Conservation (phyloP, 192 early-diverging fungal genomes). For the Piromyces sp. region DNA sequence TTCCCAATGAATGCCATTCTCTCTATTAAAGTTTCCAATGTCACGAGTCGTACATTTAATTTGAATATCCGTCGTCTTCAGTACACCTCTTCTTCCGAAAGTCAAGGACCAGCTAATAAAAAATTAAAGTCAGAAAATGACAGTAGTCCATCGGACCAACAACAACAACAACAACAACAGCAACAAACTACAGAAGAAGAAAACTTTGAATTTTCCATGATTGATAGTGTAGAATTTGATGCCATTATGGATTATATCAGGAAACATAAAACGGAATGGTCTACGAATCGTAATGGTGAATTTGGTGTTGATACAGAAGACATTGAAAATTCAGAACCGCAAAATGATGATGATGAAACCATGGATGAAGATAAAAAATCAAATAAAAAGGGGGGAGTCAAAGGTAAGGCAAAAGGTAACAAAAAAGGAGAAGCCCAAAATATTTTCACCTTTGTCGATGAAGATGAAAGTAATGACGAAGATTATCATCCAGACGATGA, state of each 20-base stretch:
- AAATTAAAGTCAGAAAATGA: not conserved
- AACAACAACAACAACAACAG: not conserved
- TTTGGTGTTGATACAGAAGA: not conserved
- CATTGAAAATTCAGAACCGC: not conserved
- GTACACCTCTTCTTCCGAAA: not conserved
- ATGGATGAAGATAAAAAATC: not conserved
- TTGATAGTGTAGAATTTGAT: not conserved
- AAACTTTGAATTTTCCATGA: not conserved
- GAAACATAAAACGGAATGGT: not conserved
- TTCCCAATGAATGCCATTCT: not conserved
- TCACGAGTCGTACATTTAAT: not conserved
- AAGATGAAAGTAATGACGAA: not conserved
- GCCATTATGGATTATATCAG: not conserved
- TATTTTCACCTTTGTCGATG: not conserved
- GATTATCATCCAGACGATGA: not conserved
- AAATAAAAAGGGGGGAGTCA: not conserved
- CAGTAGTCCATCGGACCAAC: not conserved
- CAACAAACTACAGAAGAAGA: not conserved
- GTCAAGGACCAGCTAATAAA: not conserved
- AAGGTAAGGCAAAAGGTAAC: not conserved
- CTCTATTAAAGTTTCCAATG: not conserved
- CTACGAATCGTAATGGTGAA: not conserved
- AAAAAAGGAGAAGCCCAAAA: not conserved
- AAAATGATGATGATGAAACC: not conserved
- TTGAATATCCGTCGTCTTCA: not conserved